These are phyloP conservation scores for Ephemerocybe angulata DNA, from an alignment of 768 basidiomycete genomes.

Conservation along the genomic window DNA sequence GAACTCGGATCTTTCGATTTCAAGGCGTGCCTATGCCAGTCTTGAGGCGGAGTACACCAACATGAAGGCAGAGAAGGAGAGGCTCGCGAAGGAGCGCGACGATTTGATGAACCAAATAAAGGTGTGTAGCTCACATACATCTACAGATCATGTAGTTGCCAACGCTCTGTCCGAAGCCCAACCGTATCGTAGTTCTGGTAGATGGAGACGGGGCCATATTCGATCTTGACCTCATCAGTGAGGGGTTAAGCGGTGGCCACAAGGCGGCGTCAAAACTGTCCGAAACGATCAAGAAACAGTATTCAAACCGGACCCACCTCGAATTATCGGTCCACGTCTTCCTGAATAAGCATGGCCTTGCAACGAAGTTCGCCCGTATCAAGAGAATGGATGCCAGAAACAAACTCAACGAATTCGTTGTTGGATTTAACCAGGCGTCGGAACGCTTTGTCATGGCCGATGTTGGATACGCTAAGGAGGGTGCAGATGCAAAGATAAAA, in stretches of 20 bases:
- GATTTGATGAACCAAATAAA: slow-evolving; percentile 38
- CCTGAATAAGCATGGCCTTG: slow-evolving; percentile 58
- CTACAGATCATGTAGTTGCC: slow-evolving; percentile 29
- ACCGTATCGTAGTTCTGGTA: slow-evolving; percentile 43
- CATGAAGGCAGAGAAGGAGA: slow-evolving; percentile 22
- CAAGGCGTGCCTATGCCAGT: slow-evolving; percentile 41
- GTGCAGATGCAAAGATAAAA: slow-evolving; percentile 72
- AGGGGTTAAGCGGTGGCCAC: slow-evolving; percentile 58
- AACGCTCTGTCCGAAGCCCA: slow-evolving; percentile 2
- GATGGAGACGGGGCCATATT: slow-evolving; percentile 69
- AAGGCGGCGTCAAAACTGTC: slow-evolving; percentile 48
- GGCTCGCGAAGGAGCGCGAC: slow-evolving; percentile 33
- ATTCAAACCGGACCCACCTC: slow-evolving; percentile 20
- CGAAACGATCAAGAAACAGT: slow-evolving; percentile 27
- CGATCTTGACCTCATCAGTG: slow-evolving; percentile 44
- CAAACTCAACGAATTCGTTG: slow-evolving; percentile 61
- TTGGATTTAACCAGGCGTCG: slow-evolving; percentile 67
- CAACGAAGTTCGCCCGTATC: slow-evolving; percentile 39
- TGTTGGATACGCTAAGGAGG: slow-evolving; percentile 68
- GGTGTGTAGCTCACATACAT: slow-evolving; percentile 19
- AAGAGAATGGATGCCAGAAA: slow-evolving; percentile 32
- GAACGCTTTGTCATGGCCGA: slow-evolving; percentile 67
- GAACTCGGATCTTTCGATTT: slow-evolving; percentile 37
- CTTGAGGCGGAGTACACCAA: slow-evolving; percentile 30
- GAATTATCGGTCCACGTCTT: slow-evolving; percentile 65